Base-by-base conservation (phyloP, 805 yeast genomes). In the Hagleromyces aurorensis region DNA sequence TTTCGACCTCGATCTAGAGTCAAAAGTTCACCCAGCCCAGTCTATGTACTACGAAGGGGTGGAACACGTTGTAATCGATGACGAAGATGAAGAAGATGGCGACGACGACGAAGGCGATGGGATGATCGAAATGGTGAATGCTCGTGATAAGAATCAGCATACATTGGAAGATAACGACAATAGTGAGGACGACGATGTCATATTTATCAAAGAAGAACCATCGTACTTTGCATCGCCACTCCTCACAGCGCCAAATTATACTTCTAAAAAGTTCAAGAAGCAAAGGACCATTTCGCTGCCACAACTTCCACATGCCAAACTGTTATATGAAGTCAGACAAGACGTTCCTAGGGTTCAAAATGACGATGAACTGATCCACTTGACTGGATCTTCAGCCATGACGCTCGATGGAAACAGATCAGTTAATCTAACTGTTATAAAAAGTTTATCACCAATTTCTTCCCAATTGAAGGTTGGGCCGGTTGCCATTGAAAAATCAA, bases 271-370 rank as follows among this genome's bases (percentile, higher is more conserved):
- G 9, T 38, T 50, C 23, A 62, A 61, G 43, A 69, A 67, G 37
- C 64, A 64, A 39, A 55, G 75, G 45, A 69, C 75, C 0, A 65
- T 68, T 23, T 70, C 76, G 0, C 41, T 71, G 26, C 78, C 78
- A 4, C 78, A 72, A 41, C 43, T 72, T 13, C 67, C 75, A 0
- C 60, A 69, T 32, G 61, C 74, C 3, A 65, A 59, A 35, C 50
- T 71, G 11, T 36, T 54, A 2, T 70, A 71, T 42, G 40, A 43
- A 19, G 34, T 38, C 10, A 37, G 31, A 16, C 34, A 29, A 16
- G 44, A 45, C 21, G 34, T 34, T 13, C 40, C 42, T n/a, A 31
- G 46, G 10, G 44, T 40, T 3, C 57, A 54, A 32, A 45, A 42
- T 16, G 52, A 55, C 26, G 54, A 52, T 15, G 59, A 55, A 29